A percentile compares a stretch with the other conserved stretches of the same genome.
Conservation (phyloP, 352 stramenopile genomes). For the Phytophthora sansomeana region DNA sequence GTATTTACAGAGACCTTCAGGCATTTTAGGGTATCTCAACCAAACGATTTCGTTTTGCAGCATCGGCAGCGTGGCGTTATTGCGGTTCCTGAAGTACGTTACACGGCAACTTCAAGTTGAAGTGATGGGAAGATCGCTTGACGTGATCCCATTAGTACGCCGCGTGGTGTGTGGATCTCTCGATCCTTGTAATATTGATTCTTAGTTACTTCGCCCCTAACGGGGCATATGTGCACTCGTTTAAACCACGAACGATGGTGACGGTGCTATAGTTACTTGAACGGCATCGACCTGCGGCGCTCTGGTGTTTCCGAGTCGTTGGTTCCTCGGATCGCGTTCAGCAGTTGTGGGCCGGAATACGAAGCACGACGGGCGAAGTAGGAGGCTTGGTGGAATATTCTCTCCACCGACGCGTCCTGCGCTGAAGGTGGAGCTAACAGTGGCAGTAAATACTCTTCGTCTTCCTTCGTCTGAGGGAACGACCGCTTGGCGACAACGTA, state of each 20-base stretch:
- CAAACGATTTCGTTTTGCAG: no score
- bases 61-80: not conserved
- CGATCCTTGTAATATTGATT: slow-evolving; percentile 24
- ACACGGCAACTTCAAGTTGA: slow-evolving; percentile 5
- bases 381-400: slow-evolving; percentile 63
- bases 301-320: slow-evolving; percentile 35
- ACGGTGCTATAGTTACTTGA: slow-evolving; percentile 24
- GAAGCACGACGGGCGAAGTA: slow-evolving; percentile 55
- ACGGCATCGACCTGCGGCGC: slow-evolving; percentile 51
- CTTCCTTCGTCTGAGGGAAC: slow-evolving; percentile 39
- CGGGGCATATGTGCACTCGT: slow-evolving; percentile 18
- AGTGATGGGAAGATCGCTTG: slow-evolving; percentile 11
- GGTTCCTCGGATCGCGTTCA: slow-evolving; percentile 18
- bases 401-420: slow-evolving; percentile 51
- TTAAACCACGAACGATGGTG: slow-evolving; percentile 15
- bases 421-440: slow-evolving; percentile 56
- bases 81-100: slow-evolving; percentile 3
- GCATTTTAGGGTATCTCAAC: no score
- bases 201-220: slow-evolving; percentile 21
- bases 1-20: no score
- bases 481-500: slow-evolving; percentile 74
- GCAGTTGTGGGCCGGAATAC: slow-evolving; percentile 34
- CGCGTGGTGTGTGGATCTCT: not conserved
- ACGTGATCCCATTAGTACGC: slow-evolving; percentile 6
- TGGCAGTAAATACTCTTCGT: slow-evolving; percentile 68